These are phyloP conservation scores for Pythium scleroteichum DNA, from an alignment of 352 stramenopile genomes.

Conservation along the genomic window DNA sequence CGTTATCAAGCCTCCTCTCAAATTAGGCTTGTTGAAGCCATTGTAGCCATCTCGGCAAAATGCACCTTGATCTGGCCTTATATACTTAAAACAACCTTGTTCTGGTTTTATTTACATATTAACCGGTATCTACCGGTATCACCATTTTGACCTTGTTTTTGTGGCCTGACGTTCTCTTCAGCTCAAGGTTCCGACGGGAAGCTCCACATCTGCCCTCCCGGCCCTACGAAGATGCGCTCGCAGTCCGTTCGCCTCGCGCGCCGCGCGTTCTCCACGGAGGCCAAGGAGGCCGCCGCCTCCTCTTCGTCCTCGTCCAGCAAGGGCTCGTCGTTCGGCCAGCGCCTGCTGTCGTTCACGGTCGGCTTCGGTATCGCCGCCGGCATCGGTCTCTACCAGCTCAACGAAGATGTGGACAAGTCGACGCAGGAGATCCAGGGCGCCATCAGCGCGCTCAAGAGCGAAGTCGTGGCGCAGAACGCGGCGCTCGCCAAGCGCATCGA, in stretches of 20 bases:
- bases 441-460: constrained; percentile 63
- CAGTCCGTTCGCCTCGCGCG: constrained; percentile 27
- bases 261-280: constrained; percentile 61
- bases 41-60: constrained; percentile 17
- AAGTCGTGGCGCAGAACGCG: constrained; percentile 68
- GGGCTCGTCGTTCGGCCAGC: constrained; percentile 75
- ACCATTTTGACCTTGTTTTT: constrained; percentile 20
- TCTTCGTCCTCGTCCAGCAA: constrained; percentile 25
- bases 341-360: constrained; percentile 67
- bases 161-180: constrained; percentile 24
- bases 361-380: constrained; percentile 62
- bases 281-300: constrained; percentile 40
- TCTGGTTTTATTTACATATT: constrained; percentile 13
- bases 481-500: constrained; percentile 74
- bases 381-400: constrained; percentile 70
- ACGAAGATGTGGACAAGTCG: constrained; percentile 70
- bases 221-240: constrained; percentile 28
- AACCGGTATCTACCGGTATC: constrained; percentile 27
- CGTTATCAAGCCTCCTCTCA: background rate
- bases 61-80: background rate
- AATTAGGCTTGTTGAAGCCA: background rate
- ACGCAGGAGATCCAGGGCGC: constrained; percentile 71
- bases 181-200: constrained; percentile 15
- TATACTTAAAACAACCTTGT: constrained; percentile 3
- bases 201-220: background rate